Percentiles rank a stretch among this genome's conserved stretches.
These are phyloP conservation scores for Syncephalastrum racemosum DNA, from an alignment of 371 early-diverging fungal species.

Conservation along the genomic window DNA sequence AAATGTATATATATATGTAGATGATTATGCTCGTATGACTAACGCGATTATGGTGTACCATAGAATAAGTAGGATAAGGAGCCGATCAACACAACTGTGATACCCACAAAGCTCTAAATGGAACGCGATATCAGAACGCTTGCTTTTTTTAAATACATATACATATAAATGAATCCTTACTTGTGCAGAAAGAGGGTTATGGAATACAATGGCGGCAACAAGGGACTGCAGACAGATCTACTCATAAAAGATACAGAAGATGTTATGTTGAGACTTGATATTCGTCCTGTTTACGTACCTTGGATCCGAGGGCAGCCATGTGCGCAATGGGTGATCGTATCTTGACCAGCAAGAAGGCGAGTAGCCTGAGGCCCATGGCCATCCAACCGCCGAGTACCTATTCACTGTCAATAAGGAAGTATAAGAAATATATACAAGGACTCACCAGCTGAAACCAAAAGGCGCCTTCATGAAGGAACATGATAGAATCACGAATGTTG, in stretches of 20 bases:
- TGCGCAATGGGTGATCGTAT: constrained; percentile 13
- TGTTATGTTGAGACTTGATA: background rate
- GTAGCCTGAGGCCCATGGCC: constrained; percentile 9
- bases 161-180: background rate
- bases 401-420: background rate
- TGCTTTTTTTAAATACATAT: background rate
- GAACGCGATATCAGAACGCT: background rate
- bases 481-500: constrained; percentile 1
- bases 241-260: no score
- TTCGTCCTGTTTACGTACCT: constrained; percentile 7
- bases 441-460: constrained; percentile 25
- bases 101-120: no score
- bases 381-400: constrained; percentile 15
- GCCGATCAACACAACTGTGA: no score
- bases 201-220: background rate
- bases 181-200: constrained; percentile 1
- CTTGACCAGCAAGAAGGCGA: constrained; percentile 17
- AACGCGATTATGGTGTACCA: no score
- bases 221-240: background rate
- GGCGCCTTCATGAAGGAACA: constrained; percentile 17
- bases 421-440: background rate
- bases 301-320: constrained; percentile 12
- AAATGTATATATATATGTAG: no score
- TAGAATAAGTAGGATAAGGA: no score
- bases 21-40: no score